Conservation (phyloP, 352 stramenopile species). For the Phytophthora cryptogea region DNA sequence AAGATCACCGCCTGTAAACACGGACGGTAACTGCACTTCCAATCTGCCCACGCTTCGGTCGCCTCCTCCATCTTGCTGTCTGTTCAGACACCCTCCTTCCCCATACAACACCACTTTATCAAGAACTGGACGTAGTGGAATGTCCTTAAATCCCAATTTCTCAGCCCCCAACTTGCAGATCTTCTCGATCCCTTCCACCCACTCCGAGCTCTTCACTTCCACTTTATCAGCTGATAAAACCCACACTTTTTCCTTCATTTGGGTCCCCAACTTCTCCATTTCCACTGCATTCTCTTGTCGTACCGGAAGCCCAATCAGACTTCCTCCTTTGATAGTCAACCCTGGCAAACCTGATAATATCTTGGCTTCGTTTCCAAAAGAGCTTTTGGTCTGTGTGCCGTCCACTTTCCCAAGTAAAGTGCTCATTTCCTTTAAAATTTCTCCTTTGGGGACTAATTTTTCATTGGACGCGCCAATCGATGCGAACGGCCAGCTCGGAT, state of each 20-base stretch:
- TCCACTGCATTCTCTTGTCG: constrained; percentile 1
- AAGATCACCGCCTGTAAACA: constrained; percentile 11
- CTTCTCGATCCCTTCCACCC: constrained; percentile 5
- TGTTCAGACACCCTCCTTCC: constrained; percentile 4
- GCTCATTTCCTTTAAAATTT: constrained; percentile 4
- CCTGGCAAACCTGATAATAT: constrained; percentile 8
- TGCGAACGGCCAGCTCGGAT: constrained; percentile 4
- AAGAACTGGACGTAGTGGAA: constrained; percentile 5
- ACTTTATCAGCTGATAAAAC: constrained; percentile 6
- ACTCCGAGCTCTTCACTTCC: constrained; percentile 17
- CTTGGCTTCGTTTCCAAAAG: background rate
- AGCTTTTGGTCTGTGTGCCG: background rate
- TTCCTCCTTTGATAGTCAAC: constrained; percentile 7
- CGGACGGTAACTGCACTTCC: constrained; percentile 12
- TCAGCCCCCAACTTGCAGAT: constrained; percentile 7
- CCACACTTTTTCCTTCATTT: constrained; percentile 9
- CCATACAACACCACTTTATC: constrained; percentile 14
- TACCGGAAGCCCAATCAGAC: constrained; percentile 7
- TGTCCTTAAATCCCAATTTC: constrained; percentile 15
- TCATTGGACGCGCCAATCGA: background rate
- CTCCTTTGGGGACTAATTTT: constrained; percentile 6
- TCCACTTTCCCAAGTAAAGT: constrained; percentile 7
- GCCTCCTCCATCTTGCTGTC: constrained; percentile 2
- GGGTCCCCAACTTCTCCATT: constrained; percentile 2
- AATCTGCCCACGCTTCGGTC: constrained; percentile 3